These are phyloP conservation scores for Cercospora canescens DNA, from an alignment of 2,329 filamentous ascomycete genomes.

Conservation along the genomic window DNA sequence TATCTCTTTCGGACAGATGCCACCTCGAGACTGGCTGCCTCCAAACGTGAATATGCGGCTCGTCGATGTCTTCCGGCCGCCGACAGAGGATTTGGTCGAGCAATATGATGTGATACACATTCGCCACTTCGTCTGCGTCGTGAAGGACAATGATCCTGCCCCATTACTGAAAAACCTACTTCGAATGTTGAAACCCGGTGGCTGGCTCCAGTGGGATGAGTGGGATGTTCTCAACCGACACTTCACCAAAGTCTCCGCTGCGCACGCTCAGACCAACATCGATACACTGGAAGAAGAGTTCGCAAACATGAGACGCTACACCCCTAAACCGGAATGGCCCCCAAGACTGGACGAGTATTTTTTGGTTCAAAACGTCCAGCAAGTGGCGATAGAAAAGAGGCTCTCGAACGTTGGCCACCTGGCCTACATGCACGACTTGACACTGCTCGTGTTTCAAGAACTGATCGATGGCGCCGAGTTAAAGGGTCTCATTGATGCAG, in stretches of 20 bases:
- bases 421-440: conserved; percentile 25
- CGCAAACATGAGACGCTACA: conserved; percentile 21
- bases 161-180: conserved; percentile 24
- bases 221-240: conserved; percentile 26
- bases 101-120: conserved; percentile 31
- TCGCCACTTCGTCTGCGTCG: conserved; percentile 27
- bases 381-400: conserved; percentile 23
- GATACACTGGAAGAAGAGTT: conserved; percentile 25
- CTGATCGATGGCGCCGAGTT: conserved; percentile 24
- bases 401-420: conserved; percentile 20
- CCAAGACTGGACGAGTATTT: conserved; percentile 24
- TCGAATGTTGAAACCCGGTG: conserved; percentile 25
- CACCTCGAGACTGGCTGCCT: conserved; percentile 20
- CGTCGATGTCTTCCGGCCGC: conserved; percentile 22
- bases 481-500: conserved; percentile 17
- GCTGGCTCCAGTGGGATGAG: conserved; percentile 26
- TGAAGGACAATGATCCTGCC: conserved; percentile 26
- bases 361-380: conserved; percentile 20
- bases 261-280: conserved; percentile 18
- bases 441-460: conserved; percentile 24
- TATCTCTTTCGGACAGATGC: conserved; percentile 25
- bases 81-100: conserved; percentile 18
- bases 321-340: conserved; percentile 19
- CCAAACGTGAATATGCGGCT: conserved; percentile 21
- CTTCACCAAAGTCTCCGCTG: conserved; percentile 18